phyloP scores from a whole-genome alignment of 129 eudicot genomes.

The Kitagawia praeruptora region DNA sequence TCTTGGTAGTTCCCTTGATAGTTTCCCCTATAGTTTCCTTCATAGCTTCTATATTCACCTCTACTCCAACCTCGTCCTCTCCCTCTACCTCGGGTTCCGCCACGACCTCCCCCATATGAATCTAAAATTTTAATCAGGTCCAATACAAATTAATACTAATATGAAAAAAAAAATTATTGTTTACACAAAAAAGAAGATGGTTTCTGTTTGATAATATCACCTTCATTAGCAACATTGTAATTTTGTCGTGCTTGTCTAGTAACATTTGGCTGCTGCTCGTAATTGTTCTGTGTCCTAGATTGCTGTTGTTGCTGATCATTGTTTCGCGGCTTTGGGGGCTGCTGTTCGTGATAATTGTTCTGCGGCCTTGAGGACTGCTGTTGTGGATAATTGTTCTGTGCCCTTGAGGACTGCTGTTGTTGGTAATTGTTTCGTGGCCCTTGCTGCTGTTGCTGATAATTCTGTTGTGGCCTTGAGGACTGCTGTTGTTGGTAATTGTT shows the following conservation, averaged over 20 bases:
- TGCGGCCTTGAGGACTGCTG: not conserved
- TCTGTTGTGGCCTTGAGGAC: not conserved
- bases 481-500: not conserved
- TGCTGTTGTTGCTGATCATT: not conserved
- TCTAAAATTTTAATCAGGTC: not conserved
- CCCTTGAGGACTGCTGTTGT: not conserved
- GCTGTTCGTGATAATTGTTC: not conserved
- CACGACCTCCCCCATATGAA: constrained; percentile 48
- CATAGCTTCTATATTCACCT: constrained; percentile 57
- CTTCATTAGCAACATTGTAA: constrained; percentile 2
- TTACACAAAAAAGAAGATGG: not conserved
- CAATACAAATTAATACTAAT: not conserved
- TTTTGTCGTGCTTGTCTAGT: not conserved
- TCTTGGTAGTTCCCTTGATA: constrained; percentile 12
- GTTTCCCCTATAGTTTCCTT: constrained; percentile 12
- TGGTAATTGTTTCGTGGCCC: not conserved
- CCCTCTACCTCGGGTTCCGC: constrained; percentile 70
- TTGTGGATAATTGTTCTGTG: not conserved
- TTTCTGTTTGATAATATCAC: not conserved
- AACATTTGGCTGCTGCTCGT: not conserved
- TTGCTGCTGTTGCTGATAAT: not conserved
- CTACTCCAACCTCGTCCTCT: constrained; percentile 83
- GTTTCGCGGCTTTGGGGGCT: not conserved
- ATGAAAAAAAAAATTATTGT: not conserved
- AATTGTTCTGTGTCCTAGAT: not conserved